Base-by-base conservation (phyloP, 1,284 basidiomycete species). In the Coniferiporia sulphurascens region DNA sequence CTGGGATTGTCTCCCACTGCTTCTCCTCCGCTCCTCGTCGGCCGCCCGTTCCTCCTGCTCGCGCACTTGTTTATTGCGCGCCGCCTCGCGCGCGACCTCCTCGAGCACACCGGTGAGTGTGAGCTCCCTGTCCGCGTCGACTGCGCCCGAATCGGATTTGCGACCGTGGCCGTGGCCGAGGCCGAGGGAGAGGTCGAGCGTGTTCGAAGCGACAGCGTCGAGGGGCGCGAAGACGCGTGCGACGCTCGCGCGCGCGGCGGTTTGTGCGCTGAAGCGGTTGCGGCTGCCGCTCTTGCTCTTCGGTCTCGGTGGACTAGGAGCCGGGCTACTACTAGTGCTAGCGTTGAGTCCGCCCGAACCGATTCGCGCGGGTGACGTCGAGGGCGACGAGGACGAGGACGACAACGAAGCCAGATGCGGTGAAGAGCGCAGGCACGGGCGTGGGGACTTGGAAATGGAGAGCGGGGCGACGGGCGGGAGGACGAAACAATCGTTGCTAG, bases 401-500 rank as follows among this genome's bases (percentile, higher is more conserved):
- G 27, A 27, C 27, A 27, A 27, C 27, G 27, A 27, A 27, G 27
- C 27, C 5, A 27, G 5, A 27, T 27, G 27, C 27, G 27, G 27
- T 27, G 27, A 27, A 27, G 27, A 27, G 36, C 9, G 44, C n/a
- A 10, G 49, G 27, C 1, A 27, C 41, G 15, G 53, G 54, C 10
- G 56, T 34, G 12, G 41, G 45, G 62, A 68, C 69, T 77, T 78
- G 15, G 59, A 67, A 56, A 77, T 75, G 19, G 71, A 69, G 43
- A 78, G 68, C 1, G 76, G 76, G 50, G 70, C 72, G 46, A 78
- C 73, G 10, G 72, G 66, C 63, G 55, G 67, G 5, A 27, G 27
- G 5, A 27, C 27, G 50, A 56, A 71, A 57, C 75, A 74, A 55
- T 75, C 73, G 62, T 77, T 74, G 3, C 74, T 74, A 4, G 74